A percentile compares a stretch with the other conserved stretches of the same genome.
phyloP scores from a whole-genome alignment of 495 filamentous ascomycete species.

The Neurospora sp. region DNA sequence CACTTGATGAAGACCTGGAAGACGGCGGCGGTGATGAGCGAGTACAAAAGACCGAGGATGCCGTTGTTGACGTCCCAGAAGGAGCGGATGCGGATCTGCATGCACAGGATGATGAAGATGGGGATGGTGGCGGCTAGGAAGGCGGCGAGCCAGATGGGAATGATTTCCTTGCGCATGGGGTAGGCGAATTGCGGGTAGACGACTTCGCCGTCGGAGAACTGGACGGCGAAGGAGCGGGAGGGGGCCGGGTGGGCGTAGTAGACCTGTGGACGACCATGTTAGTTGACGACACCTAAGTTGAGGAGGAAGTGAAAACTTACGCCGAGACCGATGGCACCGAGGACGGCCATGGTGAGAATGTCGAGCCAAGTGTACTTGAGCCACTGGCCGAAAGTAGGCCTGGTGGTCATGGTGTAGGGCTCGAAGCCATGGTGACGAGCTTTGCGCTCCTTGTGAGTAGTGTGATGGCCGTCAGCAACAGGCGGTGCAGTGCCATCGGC shows the following conservation, averaged over 20 bases:
- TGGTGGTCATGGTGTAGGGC: conserved; percentile 28
- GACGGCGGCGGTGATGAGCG: conserved; percentile 45
- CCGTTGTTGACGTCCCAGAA: conserved; percentile 62
- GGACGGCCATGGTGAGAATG: conserved; percentile 43
- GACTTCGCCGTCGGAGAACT: conserved; percentile 46
- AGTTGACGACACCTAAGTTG: too few species aligned
- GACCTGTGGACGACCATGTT: conserved; percentile 23
- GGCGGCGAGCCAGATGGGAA: conserved; percentile 51
- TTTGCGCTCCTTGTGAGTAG: conserved; percentile 4
- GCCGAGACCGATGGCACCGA: conserved; percentile 48
- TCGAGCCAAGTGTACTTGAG: conserved; percentile 48
- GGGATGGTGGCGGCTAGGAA: conserved; percentile 46
- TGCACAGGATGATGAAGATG: conserved; percentile 44
- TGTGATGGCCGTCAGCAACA: background rate
- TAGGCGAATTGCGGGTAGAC: conserved; percentile 53
- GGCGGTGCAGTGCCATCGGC: background rate
- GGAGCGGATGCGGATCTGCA: conserved; percentile 50
- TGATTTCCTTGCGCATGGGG: conserved; percentile 49
- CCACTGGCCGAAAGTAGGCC: conserved; percentile 45
- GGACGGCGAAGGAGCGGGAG: conserved; percentile 46
- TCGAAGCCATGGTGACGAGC: conserved; percentile 3
- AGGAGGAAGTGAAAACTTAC: conserved; percentile 26
- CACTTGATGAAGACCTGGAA: conserved; percentile 49
- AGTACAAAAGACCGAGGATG: conserved; percentile 49
- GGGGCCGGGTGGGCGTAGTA: conserved; percentile 48